Evolutionary conservation across 805 yeast species (phyloP).

Genomic region (Yamadazyma olivae): DNA sequence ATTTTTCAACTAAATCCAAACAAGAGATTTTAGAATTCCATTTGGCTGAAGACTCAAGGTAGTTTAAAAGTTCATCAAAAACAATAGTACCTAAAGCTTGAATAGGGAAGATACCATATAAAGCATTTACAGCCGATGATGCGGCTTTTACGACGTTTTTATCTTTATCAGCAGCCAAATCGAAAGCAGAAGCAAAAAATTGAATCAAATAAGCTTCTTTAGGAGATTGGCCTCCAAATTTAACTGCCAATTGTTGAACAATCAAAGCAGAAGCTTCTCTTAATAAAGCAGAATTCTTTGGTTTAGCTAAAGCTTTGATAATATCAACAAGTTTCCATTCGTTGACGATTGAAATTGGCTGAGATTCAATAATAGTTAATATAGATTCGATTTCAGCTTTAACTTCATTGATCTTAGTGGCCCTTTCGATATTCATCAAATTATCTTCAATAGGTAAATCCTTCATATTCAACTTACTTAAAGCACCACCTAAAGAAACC

Average conservation of each 20-base stretch:
- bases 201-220: constrained; percentile 71
- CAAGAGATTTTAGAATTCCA: constrained; percentile 91
- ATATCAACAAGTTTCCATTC: constrained; percentile 68
- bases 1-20: constrained; percentile 65
- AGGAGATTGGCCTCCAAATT: constrained; percentile 66
- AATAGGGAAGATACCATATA: constrained; percentile 66
- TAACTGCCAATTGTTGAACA: constrained; percentile 54
- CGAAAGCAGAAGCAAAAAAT: constrained; percentile 62
- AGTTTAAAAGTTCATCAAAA: constrained; percentile 56
- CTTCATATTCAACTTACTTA: constrained; percentile 54
- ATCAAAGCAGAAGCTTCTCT: constrained; percentile 76
- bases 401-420: constrained; percentile 52
- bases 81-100: constrained; percentile 78
- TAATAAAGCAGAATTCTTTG: constrained; percentile 68
- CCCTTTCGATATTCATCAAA: constrained; percentile 49
- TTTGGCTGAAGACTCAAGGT: constrained; percentile 79
- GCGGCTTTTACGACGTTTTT: constrained; percentile 82
- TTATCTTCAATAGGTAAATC: constrained; percentile 64
- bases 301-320: constrained; percentile 61
- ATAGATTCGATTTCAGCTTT: constrained; percentile 53
- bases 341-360: constrained; percentile 38
- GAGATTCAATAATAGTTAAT: constrained; percentile 49
- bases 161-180: constrained; percentile 82
- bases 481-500: constrained; percentile 66
- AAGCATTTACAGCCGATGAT: constrained; percentile 68